Evolutionary conservation across 108 stramenopile species (phyloP).

Genomic region (Parmales sp.): DNA sequence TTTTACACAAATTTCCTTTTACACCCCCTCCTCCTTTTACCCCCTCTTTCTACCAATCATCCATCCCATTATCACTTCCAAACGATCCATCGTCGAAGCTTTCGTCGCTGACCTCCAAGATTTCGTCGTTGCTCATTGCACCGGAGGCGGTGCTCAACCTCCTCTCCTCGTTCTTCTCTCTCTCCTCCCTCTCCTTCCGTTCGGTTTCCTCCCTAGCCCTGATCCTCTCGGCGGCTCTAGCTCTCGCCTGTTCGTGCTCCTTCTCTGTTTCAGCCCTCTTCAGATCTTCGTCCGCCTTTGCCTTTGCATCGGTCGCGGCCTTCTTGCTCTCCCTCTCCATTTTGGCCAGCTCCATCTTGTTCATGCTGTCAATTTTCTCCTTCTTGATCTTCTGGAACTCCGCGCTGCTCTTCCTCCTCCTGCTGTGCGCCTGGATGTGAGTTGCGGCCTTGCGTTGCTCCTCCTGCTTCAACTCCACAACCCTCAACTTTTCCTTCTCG

Average conservation of each 20-base stretch:
- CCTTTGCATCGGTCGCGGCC: background rate
- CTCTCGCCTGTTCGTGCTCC: slow-evolving; percentile 5
- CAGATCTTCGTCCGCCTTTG: background rate
- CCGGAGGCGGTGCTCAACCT: background rate
- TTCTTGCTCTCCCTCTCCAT: slow-evolving; percentile 1
- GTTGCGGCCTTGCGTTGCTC: background rate
- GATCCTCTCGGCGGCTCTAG: background rate
- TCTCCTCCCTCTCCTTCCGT: background rate
- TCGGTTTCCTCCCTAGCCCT: background rate
- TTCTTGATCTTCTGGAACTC: background rate
- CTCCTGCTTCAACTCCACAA: background rate
- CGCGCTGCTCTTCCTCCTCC: background rate
- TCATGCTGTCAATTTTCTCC: background rate
- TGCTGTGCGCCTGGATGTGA: background rate
- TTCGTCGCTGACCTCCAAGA: slow-evolving; percentile 1
- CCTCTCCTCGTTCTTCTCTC: background rate
- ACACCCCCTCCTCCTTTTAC: background rate
- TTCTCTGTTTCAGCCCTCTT: background rate
- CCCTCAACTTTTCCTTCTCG: background rate
- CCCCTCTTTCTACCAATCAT: background rate
- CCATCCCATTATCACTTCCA: background rate
- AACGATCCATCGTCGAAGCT: slow-evolving; percentile 1
- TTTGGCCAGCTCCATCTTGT: background rate
- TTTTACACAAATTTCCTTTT: background rate
- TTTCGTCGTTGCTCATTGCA: background rate